Percentiles rank a stretch among this genome's conserved stretches.
phyloP scores from a whole-genome alignment of 371 early-diverging fungal genomes.

The Rhizopus sp. region DNA sequence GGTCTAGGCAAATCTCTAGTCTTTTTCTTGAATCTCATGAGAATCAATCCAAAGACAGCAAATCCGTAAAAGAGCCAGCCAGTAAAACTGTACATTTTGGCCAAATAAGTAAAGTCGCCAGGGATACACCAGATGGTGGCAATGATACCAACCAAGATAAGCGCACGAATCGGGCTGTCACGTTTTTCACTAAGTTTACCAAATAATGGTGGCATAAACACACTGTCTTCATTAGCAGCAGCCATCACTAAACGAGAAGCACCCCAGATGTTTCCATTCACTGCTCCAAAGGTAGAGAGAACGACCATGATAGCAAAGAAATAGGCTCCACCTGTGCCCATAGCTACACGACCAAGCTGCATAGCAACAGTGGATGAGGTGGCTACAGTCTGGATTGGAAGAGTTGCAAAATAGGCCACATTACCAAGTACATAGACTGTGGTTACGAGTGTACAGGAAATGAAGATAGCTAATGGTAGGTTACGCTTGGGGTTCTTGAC shows the following conservation, averaged over 20 bases:
- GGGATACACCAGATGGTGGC: slow-evolving; percentile 45
- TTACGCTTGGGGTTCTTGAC: slow-evolving; percentile 55
- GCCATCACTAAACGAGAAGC: slow-evolving; percentile 39
- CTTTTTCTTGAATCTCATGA: slow-evolving; percentile 37
- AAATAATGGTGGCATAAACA: slow-evolving; percentile 48
- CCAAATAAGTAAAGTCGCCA: slow-evolving; percentile 55
- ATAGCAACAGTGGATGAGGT: slow-evolving; percentile 37
- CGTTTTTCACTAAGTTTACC: slow-evolving; percentile 34
- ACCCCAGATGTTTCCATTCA: slow-evolving; percentile 52
- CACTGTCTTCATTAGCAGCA: slow-evolving; percentile 49
- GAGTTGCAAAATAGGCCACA: slow-evolving; percentile 59
- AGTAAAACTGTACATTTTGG: slow-evolving; percentile 60
- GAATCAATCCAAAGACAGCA: slow-evolving; percentile 32
- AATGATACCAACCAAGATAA: slow-evolving; percentile 44
- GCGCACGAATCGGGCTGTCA: slow-evolving; percentile 45
- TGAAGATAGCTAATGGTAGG: slow-evolving; percentile 57
- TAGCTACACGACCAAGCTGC: slow-evolving; percentile 52
- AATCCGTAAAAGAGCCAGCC: slow-evolving; percentile 62
- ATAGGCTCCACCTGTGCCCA: slow-evolving; percentile 53
- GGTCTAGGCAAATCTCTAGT: slow-evolving; percentile 33
- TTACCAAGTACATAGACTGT: slow-evolving; percentile 59
- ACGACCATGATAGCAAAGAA: slow-evolving; percentile 60
- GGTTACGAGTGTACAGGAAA: slow-evolving; percentile 54
- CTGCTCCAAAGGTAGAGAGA: slow-evolving; percentile 46
- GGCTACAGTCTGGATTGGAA: slow-evolving; percentile 37